Base-by-base conservation (phyloP, 2,329 filamentous ascomycete genomes). In the Penicillium sp. region DNA sequence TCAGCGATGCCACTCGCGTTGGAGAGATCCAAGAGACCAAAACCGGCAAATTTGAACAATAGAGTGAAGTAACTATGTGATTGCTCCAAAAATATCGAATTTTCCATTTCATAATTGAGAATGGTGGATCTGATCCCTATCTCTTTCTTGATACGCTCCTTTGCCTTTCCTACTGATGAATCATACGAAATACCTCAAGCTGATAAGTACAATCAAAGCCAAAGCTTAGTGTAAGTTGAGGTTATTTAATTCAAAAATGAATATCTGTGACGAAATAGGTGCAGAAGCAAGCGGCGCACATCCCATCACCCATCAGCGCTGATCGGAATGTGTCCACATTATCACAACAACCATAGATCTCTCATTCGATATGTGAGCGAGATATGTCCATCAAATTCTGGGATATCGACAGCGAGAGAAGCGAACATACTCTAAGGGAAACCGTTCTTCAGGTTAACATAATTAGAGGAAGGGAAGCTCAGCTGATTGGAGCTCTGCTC, bases 401-500 rank as follows among this genome's bases (percentile, higher is more conserved):
- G 10, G 32, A 39, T 51, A 46, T 46, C 26, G 14, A 51, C 48
- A 51, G 4, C 16, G 9, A 46, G 39, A 38, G 7, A 1, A 32
- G 32, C 7, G 26, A 16, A 7, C 23, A 4, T 23, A 7, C 9
- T 8, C 27, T 52, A 55, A n/a, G 55, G 44, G 40, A 64, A 63
- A 8, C 62, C 62, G 18, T 50, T 54, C 44, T 49, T 73, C 52
- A 83, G 47, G 64, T 84, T 85, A 16, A 81, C 79, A 60, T 79
- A 85, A 62, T 77, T 73, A 16, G 77, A 81, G 39, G 76, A 69
- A 1, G 81, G 81, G 64, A 82, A 84, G 35, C 72, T 65, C 51
- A 83, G 60, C 44, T 73, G 70, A 60, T 85, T 85, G 55, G 72
- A 53, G 27, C 60, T 68, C 30, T 74, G 69, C 59, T 84, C 79